These are phyloP conservation scores for Lyophyllum decastes DNA, from an alignment of 768 basidiomycete species.

Conservation along the genomic window DNA sequence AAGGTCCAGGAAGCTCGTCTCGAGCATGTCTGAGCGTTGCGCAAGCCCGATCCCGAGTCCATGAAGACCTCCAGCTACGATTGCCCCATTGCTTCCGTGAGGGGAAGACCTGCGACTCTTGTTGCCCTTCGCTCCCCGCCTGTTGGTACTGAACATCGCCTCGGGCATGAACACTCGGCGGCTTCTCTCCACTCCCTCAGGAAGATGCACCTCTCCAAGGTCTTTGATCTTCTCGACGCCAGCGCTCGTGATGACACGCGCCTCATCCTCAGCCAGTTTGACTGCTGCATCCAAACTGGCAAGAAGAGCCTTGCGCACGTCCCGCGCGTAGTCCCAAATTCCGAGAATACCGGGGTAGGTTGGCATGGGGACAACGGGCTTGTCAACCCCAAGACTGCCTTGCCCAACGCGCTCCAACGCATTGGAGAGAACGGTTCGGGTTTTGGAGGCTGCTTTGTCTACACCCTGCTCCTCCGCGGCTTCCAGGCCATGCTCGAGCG, in stretches of 20 bases:
- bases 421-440: conserved; percentile 57
- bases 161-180: conserved; percentile 92
- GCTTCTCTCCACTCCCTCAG: conserved; percentile 77
- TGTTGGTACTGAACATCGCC: conserved; percentile 84
- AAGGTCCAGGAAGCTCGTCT: conserved; percentile 81
- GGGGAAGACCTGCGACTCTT: conserved; percentile 39
- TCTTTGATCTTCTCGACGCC: conserved; percentile 68
- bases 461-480: conserved; percentile 75
- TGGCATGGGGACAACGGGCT: conserved; percentile 55
- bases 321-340: conserved; percentile 84
- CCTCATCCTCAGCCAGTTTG: conserved; percentile 79
- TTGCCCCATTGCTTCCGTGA: conserved; percentile 40
- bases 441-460: conserved; percentile 47
- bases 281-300: conserved; percentile 80
- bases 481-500: conserved; percentile 79
- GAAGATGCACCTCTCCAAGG: conserved; percentile 78
- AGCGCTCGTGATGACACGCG: conserved; percentile 61
- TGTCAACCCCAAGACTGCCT: conserved; percentile 69
- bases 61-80: conserved; percentile 76
- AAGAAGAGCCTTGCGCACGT: conserved; percentile 79
- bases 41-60: conserved; percentile 86
- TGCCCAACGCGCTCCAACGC: conserved; percentile 78
- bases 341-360: conserved; percentile 81
- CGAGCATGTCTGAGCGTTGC: conserved; percentile 72
- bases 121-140: conserved; percentile 41